Evolutionary conservation across 2,329 filamentous ascomycete species (phyloP), one percentile per base, ranked within the genome.

Genomic region (Colletotrichum cereale): DNA sequence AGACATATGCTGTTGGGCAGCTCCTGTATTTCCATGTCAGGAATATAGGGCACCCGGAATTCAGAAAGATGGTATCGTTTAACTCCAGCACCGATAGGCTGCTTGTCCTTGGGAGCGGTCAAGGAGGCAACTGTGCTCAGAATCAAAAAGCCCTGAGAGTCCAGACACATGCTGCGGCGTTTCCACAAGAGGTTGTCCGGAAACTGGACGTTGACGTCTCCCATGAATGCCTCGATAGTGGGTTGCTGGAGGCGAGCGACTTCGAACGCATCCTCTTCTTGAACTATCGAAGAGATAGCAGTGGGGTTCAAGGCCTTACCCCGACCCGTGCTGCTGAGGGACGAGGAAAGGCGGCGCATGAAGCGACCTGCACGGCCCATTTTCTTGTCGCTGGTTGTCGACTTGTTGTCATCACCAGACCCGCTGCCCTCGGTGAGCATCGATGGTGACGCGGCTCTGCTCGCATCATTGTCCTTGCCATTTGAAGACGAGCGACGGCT

Each of bases 111-210:
- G 78, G 85, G 76, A 74, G 88, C 82, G 48, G 79, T 79, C 55
- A 78, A 77, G 4, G 75, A 74, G 16, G 77, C 79, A 24, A 91
- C 88, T 11, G 91, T 87, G 52, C 91, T 93, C 73, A 99, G 87
- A 69, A 97, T 91, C 48, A 99, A 84, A 81, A 93, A 95, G 24
- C 96, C 96, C 72, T 92, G 87, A 11, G 91, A 90, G 80, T 98
- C 95, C 67, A 99, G 89, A 74, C 92, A 92, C 82, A 98, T 91
- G 77, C 92, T 95, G 72, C 96, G 91, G 66, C 96, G 92, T 84
- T 98, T 99, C 96, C 96, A 99, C 16, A 99, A 87, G 57, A 99
- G 86, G 66, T 94, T 97, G 79, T 98, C 96, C 0, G 96, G 96
- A 79, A 99, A 98, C 80, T 99, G 96, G 14, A 98, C 93, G 77